These are phyloP conservation scores for Lachnellula subtilissima DNA, from an alignment of 2,329 filamentous ascomycete genomes.

Conservation along the genomic window DNA sequence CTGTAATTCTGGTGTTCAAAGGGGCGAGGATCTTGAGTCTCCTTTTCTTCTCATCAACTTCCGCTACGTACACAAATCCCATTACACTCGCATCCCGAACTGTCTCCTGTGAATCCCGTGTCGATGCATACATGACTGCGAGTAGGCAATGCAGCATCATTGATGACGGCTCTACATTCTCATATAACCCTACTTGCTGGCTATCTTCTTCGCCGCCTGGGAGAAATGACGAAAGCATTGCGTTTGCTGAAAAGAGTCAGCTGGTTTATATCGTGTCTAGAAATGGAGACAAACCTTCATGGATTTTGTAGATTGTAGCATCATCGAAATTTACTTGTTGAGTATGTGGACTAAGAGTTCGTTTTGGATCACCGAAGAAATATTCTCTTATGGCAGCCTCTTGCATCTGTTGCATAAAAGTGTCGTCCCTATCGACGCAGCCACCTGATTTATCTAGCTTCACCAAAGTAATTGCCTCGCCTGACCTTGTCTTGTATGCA, in stretches of 20 bases:
- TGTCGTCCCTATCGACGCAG: conserved; percentile 69
- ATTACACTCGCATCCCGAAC: conserved; percentile 79
- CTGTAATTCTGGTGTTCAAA: conserved; percentile 73
- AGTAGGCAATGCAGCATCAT: conserved; percentile 76
- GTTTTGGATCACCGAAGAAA: conserved; percentile 79
- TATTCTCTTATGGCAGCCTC: conserved; percentile 83
- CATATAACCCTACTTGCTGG: conserved; percentile 42
- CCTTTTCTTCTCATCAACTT: conserved; percentile 80
- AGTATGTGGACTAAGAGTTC: conserved; percentile 79
- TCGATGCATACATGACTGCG: conserved; percentile 74
- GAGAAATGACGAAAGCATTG: conserved; percentile 30
- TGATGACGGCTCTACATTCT: conserved; percentile 59
- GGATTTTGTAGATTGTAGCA: conserved; percentile 67
- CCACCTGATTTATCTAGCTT: conserved; percentile 81
- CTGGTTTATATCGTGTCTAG: background rate
- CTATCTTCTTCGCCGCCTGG: conserved; percentile 29
- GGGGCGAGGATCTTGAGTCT: conserved; percentile 79
- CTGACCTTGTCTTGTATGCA: conserved; percentile 48
- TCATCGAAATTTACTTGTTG: conserved; percentile 76
- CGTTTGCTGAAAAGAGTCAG: conserved; percentile 21
- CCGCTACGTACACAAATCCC: conserved; percentile 89
- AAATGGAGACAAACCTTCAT: conserved; percentile 46
- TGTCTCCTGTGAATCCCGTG: conserved; percentile 63
- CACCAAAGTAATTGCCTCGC: conserved; percentile 70
- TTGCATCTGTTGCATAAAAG: conserved; percentile 67